Evolutionary conservation across 805 yeast species (phyloP).

Genomic region (Yarrowia porcina): DNA sequence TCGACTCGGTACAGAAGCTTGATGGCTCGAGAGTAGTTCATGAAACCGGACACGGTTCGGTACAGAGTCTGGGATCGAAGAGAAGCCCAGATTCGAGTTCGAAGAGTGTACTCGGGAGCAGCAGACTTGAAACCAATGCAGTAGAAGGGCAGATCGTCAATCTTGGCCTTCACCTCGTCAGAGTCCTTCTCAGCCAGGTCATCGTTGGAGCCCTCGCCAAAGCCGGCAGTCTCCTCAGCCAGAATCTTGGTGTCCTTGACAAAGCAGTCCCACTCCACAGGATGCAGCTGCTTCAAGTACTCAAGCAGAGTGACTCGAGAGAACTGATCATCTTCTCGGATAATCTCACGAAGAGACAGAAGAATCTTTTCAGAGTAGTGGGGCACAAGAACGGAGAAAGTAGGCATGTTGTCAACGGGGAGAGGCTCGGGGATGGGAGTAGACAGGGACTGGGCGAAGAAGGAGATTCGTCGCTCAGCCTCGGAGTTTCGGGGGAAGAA

Average conservation of each 20-base stretch:
- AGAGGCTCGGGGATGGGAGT: slow-evolving; percentile 98
- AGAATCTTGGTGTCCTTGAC: slow-evolving; percentile 93
- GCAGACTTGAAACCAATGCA: slow-evolving; percentile 75
- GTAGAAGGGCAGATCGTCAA: slow-evolving; percentile 89
- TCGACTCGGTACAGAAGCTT: slow-evolving; percentile 91
- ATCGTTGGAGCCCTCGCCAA: slow-evolving; percentile 46
- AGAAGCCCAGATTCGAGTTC: slow-evolving; percentile 99
- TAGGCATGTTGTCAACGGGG: slow-evolving; percentile 99
- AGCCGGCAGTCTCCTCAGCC: slow-evolving; percentile 91
- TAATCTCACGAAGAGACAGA: slow-evolving; percentile 89
- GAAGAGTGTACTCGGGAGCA: slow-evolving; percentile 91
- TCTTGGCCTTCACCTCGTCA: slow-evolving; percentile 76
- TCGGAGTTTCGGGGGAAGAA: slow-evolving; percentile 96
- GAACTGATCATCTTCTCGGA: slow-evolving; percentile 95
- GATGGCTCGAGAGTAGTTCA: slow-evolving; percentile 97
- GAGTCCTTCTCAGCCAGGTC: slow-evolving; percentile 52
- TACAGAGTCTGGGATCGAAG: slow-evolving; percentile 93
- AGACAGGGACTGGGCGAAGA: slow-evolving; percentile 98
- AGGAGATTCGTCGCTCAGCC: slow-evolving; percentile 98
- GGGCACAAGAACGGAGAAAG: slow-evolving; percentile 94
- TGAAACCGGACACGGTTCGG: slow-evolving; percentile 96
- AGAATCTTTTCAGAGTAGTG: slow-evolving; percentile 94
- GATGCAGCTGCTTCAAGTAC: slow-evolving; percentile 90
- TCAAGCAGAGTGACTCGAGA: slow-evolving; percentile 92
- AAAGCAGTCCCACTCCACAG: slow-evolving; percentile 96